Base-by-base conservation (phyloP, 805 yeast species). In the Starmerella powellii region DNA sequence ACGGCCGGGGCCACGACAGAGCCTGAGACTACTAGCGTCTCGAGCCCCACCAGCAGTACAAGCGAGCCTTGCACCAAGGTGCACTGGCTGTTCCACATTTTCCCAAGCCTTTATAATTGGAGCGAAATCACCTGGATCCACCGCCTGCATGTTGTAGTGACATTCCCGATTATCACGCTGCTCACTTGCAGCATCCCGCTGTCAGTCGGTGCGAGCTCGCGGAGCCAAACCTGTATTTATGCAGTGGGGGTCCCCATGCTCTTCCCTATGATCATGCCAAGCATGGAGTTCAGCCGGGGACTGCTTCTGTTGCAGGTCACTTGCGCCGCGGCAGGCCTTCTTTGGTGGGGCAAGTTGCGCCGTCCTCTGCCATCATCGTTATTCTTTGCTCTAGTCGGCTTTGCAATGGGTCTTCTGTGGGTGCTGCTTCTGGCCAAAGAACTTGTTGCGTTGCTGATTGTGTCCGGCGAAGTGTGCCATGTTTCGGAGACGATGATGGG, bases 401-500 rank as follows among this genome's bases (percentile, higher is more conserved):
- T 88, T 56, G 42, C 71, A 0, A 60, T 75, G 5, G 71, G 93
- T 1, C 65, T 88, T 2, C 56, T 74, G 1, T 76, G 85, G 73
- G 78, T 87, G 11, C 69, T 91, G 0, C 52, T 70, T 1, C 69
- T 80, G 31, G 88, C 93, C 1, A 70, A 74, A 3, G 82, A 78
- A 48, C 74, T 86, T 12, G 80, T 88, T 31, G 68, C 68, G 2
- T 65, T 78, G 1, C 60, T 88, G 35, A 73, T 76, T 40, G 65
- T 78, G 17, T 57, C 82, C 43, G 78, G 87, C 0, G 64, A 72
- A 1, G 64, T 77, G 0, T 72, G 74, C 39, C 58, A 72, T 21
- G 61, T 88, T 6, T 74, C 85, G 8, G 91, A 84, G 46, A 85
- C 86, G 3, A 70, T 87, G 11, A 62, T 88, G 20, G 98, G 98